These are phyloP conservation scores for Eimeria sp. DNA, from an alignment of 169 alveolate genomes.

Conservation along the genomic window DNA sequence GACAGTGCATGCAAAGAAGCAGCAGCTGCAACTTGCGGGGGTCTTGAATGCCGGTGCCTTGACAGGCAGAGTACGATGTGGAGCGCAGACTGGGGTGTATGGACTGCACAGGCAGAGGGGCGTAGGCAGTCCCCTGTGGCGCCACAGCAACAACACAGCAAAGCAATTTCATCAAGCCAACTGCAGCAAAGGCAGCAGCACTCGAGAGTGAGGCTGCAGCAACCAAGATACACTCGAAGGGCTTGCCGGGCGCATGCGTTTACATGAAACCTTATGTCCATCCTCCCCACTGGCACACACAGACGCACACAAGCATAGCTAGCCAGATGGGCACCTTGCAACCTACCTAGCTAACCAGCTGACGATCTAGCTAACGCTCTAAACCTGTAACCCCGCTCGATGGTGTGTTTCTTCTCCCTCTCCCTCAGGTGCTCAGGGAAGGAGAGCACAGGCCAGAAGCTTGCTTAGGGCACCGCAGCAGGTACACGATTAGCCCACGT, in stretches of 20 bases:
- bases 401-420: not conserved
- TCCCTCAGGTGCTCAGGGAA: not conserved
- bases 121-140: not conserved
- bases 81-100: not conserved
- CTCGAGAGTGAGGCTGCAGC: not conserved
- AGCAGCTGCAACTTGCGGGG: not conserved
- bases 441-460: not conserved
- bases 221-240: not conserved
- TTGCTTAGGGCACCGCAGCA: not conserved
- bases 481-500: not conserved
- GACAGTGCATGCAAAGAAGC: not conserved
- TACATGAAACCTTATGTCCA: not conserved
- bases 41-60: not conserved
- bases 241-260: not conserved
- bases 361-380: not conserved
- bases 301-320: not conserved
- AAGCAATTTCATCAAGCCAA: not conserved
- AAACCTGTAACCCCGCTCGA: not conserved
- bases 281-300: not conserved
- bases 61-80: not conserved
- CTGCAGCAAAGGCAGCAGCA: not conserved
- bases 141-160: slow-evolving; percentile 16
- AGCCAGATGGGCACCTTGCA: not conserved
- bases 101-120: not conserved
- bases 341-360: slow-evolving; percentile 34